phyloP scores from a whole-genome alignment of 148 eudicot genomes.

The Vaccinium myrtillus region DNA sequence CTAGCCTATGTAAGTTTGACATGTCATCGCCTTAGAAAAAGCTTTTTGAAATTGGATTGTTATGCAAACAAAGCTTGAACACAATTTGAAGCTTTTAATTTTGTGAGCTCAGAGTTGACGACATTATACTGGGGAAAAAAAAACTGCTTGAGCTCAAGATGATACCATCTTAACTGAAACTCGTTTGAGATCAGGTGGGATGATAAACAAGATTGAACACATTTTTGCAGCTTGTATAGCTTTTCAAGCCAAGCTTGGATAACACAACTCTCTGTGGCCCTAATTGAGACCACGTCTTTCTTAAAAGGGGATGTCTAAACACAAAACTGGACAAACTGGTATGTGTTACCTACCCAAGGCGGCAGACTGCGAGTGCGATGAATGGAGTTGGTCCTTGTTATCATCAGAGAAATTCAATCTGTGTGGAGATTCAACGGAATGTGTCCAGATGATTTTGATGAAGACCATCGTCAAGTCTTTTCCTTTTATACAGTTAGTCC shows the following conservation, averaged over 20 bases:
- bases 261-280: neutral
- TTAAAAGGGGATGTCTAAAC: neutral
- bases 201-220: neutral
- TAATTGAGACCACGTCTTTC: neutral
- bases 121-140: neutral
- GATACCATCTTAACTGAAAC: neutral
- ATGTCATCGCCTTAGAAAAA: neutral
- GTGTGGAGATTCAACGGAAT: no score
- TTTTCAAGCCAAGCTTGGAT: neutral
- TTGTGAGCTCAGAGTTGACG: neutral
- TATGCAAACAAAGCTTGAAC: neutral
- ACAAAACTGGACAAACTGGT: neutral
- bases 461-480: neutral
- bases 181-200: neutral
- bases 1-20: neutral
- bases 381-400: neutral
- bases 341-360: neutral
- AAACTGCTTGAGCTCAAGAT: neutral
- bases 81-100: neutral
- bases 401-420: neutral
- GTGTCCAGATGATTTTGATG: neutral
- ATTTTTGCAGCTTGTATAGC: neutral
- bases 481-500: neutral
- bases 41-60: neutral
- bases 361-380: neutral